Evolutionary conservation across 2,329 filamentous ascomycete genomes (phyloP).

Genomic region (Aspergillus sp.): DNA sequence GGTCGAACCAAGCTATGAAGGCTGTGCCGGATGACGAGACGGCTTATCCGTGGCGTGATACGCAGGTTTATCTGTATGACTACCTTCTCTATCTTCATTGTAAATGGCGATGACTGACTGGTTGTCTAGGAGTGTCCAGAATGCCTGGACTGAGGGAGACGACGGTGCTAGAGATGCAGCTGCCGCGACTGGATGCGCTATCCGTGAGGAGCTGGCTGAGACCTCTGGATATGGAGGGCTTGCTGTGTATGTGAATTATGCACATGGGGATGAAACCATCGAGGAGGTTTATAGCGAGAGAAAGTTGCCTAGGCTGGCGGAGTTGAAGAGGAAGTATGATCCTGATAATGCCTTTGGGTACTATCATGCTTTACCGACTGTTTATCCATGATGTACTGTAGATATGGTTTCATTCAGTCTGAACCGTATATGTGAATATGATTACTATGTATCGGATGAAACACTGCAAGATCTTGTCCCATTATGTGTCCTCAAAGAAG

Average conservation of each 20-base stretch:
- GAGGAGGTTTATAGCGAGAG: not conserved
- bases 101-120: not conserved
- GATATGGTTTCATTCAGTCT: too few relatives aligned
- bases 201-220: not conserved
- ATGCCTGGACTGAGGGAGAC: not conserved
- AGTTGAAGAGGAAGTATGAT: constrained; percentile 3
- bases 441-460: too few relatives aligned
- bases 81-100: fast-evolving
- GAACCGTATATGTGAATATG: too few relatives aligned
- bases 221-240: not conserved
- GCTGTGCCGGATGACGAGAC: not conserved
- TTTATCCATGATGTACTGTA: not conserved
- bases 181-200: not conserved
- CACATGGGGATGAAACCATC: not conserved
- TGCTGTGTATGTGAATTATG: constrained; percentile 2
- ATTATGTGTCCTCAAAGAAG: too few relatives aligned
- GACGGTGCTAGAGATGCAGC: not conserved
- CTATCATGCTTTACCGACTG: not conserved
- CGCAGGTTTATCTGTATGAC: not conserved
- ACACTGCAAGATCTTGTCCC: too few relatives aligned
- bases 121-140: not conserved
- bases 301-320: not conserved
- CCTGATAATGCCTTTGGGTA: not conserved
- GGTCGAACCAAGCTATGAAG: not conserved
- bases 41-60: not conserved